Evolutionary conservation across 2,329 filamentous ascomycete genomes (phyloP).

Genomic region (Colletotrichum godetiae): DNA sequence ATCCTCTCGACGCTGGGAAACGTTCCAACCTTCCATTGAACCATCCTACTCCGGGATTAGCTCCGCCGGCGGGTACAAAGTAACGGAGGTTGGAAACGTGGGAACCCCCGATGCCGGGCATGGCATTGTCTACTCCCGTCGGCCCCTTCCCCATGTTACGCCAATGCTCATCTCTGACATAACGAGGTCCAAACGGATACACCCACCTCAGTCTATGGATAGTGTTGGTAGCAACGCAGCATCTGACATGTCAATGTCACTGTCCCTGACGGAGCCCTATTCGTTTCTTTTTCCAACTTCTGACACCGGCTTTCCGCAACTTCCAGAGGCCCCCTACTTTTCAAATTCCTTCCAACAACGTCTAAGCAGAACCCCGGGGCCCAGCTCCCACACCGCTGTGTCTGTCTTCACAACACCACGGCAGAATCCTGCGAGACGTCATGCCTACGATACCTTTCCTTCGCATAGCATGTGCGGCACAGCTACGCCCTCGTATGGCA

Average conservation of each 20-base stretch:
- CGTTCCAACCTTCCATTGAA: not conserved
- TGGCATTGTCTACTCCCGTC: not conserved
- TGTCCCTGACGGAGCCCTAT: slow-evolving; percentile 5
- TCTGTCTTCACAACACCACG: not conserved
- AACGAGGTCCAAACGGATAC: slow-evolving; percentile 1
- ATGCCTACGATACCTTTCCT: slow-evolving; percentile 5
- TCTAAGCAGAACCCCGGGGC: not conserved
- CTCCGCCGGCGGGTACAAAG: slow-evolving; percentile 5
- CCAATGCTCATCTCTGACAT: not conserved
- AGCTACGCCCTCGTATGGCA: slow-evolving; percentile 10
- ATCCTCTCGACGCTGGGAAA: not conserved
- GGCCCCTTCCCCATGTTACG: slow-evolving; percentile 5
- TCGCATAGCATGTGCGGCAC: slow-evolving; percentile 17
- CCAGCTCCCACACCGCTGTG: not conserved
- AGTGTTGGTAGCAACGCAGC: slow-evolving; percentile 5
- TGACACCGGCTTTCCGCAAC: slow-evolving; percentile 26
- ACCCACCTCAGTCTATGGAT: too few relatives aligned
- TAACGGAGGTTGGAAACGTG: slow-evolving; percentile 10
- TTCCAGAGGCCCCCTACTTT: not conserved
- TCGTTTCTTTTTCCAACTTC: slow-evolving; percentile 21
- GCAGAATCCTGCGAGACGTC: not conserved
- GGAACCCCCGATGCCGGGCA: slow-evolving; percentile 23
- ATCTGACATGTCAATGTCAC: slow-evolving; percentile 23
- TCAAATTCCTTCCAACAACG: not conserved
- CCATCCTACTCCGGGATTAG: slow-evolving; percentile 10